phyloP scores from a whole-genome alignment of 352 stramenopile genomes.

The Aphanomyces astaci region DNA sequence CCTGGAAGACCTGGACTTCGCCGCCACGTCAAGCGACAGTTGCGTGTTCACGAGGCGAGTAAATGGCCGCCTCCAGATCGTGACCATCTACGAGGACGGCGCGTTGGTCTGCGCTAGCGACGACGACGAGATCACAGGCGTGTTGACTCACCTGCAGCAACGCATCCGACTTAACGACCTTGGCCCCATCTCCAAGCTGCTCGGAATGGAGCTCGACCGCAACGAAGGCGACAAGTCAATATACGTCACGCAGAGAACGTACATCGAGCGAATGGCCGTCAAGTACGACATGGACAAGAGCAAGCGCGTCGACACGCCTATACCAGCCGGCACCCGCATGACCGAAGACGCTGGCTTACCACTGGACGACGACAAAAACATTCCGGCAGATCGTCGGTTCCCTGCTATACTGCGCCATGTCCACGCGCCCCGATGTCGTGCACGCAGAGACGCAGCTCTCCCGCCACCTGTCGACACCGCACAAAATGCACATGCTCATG shows the following conservation, averaged over 20 bases:
- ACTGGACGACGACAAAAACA: constrained; percentile 1
- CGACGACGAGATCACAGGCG: neutral
- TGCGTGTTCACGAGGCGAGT: neutral
- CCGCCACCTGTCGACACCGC: neutral
- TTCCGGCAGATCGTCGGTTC: neutral
- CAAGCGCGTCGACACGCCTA: no score
- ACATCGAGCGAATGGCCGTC: neutral
- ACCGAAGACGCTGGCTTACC: neutral
- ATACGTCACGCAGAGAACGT: neutral
- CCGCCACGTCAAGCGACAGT: neutral
- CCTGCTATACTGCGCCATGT: constrained; percentile 5
- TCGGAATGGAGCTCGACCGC: neutral
- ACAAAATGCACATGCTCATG: neutral
- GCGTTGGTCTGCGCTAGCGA: neutral
- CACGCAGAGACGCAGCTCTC: constrained; percentile 4
- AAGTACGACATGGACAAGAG: no score
- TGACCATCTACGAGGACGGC: neutral
- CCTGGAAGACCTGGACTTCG: neutral
- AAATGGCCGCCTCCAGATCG: neutral
- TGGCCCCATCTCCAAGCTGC: neutral
- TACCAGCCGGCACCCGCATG: neutral
- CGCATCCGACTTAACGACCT: neutral
- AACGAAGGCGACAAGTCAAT: neutral
- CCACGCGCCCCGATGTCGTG: neutral
- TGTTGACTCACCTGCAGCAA: neutral